Percentiles rank a stretch among this genome's conserved stretches.
Evolutionary conservation across 139 green algal genomes (phyloP).

Genomic region (Asterochloris sp.): DNA sequence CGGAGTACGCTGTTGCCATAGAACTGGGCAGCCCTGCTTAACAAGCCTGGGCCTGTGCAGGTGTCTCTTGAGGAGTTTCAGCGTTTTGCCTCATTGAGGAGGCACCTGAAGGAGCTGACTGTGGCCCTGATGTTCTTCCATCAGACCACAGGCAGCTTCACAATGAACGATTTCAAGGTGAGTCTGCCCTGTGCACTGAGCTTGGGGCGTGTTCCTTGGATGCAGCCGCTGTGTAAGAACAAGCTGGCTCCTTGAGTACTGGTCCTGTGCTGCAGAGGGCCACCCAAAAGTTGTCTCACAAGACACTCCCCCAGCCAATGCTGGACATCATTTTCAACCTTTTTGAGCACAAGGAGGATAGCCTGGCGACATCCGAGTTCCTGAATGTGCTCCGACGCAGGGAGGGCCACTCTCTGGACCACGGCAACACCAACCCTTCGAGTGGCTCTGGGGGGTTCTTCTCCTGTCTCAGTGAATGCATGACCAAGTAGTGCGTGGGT

Average conservation of each 20-base stretch:
- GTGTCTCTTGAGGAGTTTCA: slow-evolving; percentile 18
- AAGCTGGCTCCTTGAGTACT: neutral
- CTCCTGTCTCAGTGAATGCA: too few relatives aligned
- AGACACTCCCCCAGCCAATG: too few relatives aligned
- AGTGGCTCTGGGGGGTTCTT: too few relatives aligned
- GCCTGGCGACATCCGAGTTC: too few relatives aligned
- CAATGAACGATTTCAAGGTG: slow-evolving; percentile 1
- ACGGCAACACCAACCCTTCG: too few relatives aligned
- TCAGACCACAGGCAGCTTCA: slow-evolving; percentile 4
- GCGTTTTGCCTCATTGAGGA: slow-evolving; percentile 12
- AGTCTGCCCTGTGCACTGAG: neutral
- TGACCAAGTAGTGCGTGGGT: too few relatives aligned
- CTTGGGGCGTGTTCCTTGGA: neutral
- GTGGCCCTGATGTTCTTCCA: slow-evolving; percentile 22
- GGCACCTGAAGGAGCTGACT: slow-evolving; percentile 14
- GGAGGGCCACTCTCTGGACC: too few relatives aligned
- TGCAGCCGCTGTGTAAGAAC: neutral
- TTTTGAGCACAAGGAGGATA: neutral
- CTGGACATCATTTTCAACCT: neutral
- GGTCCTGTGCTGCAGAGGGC: neutral
- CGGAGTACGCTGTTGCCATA: neutral
- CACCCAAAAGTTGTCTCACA: neutral
- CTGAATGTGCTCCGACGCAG: too few relatives aligned
- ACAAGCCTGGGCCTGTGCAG: slow-evolving; percentile 1
- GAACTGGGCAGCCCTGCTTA: neutral